Evolutionary conservation across 148 eudicot genomes (phyloP).

Genomic region (Polygonum aviculare): DNA sequence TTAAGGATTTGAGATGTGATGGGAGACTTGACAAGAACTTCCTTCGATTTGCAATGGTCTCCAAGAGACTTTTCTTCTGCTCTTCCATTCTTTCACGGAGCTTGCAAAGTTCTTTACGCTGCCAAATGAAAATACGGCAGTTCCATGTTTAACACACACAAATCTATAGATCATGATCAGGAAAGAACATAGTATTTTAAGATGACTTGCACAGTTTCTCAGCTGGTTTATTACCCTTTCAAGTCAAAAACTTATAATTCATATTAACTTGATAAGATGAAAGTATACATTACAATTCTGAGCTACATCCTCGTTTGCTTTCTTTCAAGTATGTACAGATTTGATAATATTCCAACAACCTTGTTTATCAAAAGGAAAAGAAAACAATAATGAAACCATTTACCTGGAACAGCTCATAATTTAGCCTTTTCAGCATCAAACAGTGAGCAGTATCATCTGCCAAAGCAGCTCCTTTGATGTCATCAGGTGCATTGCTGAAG

Average conservation of each 20-base stretch:
- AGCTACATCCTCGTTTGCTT: neutral
- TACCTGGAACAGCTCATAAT: slow-evolving; percentile 88
- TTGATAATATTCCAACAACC: neutral
- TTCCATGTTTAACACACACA: neutral
- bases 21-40: slow-evolving; percentile 95
- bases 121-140: slow-evolving; percentile 15
- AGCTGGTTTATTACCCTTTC: neutral
- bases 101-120: slow-evolving; percentile 96
- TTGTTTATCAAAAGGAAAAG: neutral
- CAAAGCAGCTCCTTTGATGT: slow-evolving; percentile 46
- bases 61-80: slow-evolving; percentile 62
- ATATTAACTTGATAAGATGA: neutral
- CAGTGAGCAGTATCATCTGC: slow-evolving; percentile 67
- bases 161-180: neutral
- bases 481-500: slow-evolving; percentile 72
- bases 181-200: neutral
- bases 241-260: neutral
- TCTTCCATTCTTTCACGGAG: slow-evolving; percentile 68
- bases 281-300: neutral
- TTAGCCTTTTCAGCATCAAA: slow-evolving; percentile 89
- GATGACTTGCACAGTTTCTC: neutral
- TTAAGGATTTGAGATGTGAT: slow-evolving; percentile 88
- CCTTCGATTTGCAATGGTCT: slow-evolving; percentile 75
- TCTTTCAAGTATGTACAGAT: neutral
- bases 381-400: neutral